These are phyloP conservation scores for Sporothrix variecibatus DNA, from an alignment of 2,329 filamentous ascomycete species.

Conservation along the genomic window DNA sequence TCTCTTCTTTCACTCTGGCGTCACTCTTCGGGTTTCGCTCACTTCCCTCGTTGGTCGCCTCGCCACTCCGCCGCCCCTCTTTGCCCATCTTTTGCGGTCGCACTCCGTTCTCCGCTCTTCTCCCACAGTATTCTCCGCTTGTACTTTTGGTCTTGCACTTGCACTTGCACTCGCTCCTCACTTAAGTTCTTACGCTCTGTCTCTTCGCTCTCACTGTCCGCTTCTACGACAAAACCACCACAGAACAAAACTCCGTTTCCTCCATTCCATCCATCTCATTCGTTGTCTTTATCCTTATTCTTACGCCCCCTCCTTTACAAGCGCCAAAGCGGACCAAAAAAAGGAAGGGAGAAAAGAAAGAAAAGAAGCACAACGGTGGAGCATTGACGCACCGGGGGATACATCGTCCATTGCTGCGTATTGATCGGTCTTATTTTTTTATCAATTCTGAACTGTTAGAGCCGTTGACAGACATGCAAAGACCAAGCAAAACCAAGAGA, in stretches of 20 bases:
- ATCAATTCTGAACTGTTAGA: neutral
- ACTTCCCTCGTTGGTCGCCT: neutral
- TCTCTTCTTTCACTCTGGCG: neutral
- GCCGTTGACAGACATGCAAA: neutral
- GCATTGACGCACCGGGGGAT: neutral
- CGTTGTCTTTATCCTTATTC: neutral
- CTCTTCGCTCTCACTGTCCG: neutral
- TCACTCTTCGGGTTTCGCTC: neutral
- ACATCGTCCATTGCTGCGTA: neutral
- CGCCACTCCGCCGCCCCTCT: conserved; percentile 7
- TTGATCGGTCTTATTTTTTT: neutral
- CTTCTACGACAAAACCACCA: neutral
- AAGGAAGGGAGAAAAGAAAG: neutral
- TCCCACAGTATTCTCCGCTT: neutral
- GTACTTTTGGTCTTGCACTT: neutral
- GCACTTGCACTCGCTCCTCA: neutral
- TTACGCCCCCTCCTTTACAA: neutral
- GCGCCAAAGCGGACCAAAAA: neutral
- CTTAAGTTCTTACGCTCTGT: neutral
- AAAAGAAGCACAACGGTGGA: neutral
- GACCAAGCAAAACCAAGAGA: neutral
- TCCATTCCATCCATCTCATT: neutral
- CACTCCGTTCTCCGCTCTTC: neutral
- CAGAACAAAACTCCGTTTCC: too few relatives aligned
- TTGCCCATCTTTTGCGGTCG: neutral